These are phyloP conservation scores for Incumbomyces delicatus DNA, from an alignment of 2,329 filamentous ascomycete species.

Conservation along the genomic window DNA sequence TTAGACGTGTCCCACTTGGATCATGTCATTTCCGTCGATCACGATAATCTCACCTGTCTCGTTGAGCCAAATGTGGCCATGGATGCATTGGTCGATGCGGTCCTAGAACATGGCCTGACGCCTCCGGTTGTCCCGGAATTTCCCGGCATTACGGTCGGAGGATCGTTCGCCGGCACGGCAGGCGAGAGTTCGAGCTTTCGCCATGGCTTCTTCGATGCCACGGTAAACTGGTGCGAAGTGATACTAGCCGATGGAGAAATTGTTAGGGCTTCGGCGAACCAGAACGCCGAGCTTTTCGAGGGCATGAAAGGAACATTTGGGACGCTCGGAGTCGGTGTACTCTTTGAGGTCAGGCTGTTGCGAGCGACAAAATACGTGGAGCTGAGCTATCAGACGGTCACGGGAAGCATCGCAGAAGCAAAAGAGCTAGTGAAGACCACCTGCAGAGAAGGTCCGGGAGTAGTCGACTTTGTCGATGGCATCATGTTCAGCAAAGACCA, in stretches of 20 bases:
- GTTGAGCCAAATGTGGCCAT: conserved; percentile 63
- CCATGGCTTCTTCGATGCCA: conserved; percentile 56
- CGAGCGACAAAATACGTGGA: conserved; percentile 40
- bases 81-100: conserved; percentile 52
- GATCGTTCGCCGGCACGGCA: conserved; percentile 57
- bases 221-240: conserved; percentile 54
- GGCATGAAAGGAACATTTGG: conserved; percentile 58
- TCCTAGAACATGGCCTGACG: conserved; percentile 46
- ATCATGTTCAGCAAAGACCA: conserved; percentile 38
- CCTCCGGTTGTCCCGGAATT: conserved; percentile 63
- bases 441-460: conserved; percentile 24
- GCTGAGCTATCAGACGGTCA: conserved; percentile 38
- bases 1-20: conserved; percentile 58
- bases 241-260: conserved; percentile 53
- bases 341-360: conserved; percentile 41
- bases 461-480: conserved; percentile 39
- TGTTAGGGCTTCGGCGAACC: conserved; percentile 43
- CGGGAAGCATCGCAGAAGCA: conserved; percentile 27
- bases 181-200: conserved; percentile 62
- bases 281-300: conserved; percentile 52
- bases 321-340: conserved; percentile 56
- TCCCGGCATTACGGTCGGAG: conserved; percentile 61
- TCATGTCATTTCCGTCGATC: conserved; percentile 54
- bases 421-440: conserved; percentile 30
- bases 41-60: conserved; percentile 44